Evolutionary conservation across 2,329 filamentous ascomycete species (phyloP).

Genomic region (Neospermospora avenae): DNA sequence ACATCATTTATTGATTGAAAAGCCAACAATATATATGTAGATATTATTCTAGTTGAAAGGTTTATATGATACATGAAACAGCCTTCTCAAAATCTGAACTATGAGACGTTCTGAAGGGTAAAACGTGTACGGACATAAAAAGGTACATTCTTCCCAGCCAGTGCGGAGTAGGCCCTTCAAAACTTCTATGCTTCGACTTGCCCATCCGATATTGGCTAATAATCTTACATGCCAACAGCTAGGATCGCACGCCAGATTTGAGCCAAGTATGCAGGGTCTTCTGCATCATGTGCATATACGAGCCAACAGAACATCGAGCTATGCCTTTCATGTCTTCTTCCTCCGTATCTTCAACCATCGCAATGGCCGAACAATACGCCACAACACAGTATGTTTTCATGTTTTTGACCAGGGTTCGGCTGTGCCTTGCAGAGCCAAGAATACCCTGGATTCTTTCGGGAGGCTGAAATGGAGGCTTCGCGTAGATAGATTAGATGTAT

Average conservation of each 20-base stretch:
- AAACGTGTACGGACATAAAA: no score
- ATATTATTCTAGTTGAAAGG: no score
- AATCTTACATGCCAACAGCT: not conserved
- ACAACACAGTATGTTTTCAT: not conserved
- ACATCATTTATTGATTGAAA: no score
- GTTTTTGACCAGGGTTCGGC: not conserved
- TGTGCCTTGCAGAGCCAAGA: not conserved
- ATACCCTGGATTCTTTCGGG: not conserved
- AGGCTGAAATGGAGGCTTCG: not conserved
- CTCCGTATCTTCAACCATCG: not conserved
- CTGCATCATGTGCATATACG: not conserved
- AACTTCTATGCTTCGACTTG: not conserved
- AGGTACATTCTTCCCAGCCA: no score
- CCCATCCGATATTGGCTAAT: not conserved
- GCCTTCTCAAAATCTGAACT: no score
- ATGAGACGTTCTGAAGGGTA: no score
- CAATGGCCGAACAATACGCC: not conserved
- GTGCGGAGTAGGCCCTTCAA: not conserved
- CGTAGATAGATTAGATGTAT: not conserved
- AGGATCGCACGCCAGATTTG: not conserved
- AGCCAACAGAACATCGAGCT: not conserved
- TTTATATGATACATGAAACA: no score
- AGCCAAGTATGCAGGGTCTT: not conserved
- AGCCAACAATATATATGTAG: no score
- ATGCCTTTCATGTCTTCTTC: not conserved